Evolutionary conservation across 208 protist genomes (phyloP).

Genomic region (Acanthamoeba quina): DNA sequence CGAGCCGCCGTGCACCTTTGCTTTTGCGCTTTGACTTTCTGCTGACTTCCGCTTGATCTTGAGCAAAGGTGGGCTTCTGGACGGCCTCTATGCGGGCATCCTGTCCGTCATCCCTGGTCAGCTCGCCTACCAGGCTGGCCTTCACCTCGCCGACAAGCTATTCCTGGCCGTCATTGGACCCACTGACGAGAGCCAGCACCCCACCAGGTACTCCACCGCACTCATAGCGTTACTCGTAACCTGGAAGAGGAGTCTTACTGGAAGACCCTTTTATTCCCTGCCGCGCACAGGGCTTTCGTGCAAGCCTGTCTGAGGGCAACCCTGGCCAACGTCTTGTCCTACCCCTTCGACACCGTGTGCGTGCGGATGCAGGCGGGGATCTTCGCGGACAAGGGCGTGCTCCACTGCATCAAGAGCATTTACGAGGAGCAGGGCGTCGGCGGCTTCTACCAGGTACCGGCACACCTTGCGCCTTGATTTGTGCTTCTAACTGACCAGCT

Average conservation of each 20-base stretch:
- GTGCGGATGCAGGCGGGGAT: slow-evolving; percentile 21
- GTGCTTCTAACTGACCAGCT: background rate
- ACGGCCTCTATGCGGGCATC: background rate
- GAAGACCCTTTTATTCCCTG: background rate
- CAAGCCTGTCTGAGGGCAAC: background rate
- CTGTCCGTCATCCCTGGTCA: background rate
- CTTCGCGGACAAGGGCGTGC: background rate
- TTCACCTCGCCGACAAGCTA: background rate
- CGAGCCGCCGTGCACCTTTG: no score
- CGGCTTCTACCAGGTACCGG: slow-evolving; percentile 9
- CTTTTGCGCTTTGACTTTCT: background rate
- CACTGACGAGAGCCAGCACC: background rate
- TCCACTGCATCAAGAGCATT: slow-evolving; percentile 23
- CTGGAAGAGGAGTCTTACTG: no score
- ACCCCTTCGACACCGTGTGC: slow-evolving; percentile 30
- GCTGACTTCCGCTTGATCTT: no score
- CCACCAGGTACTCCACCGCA: background rate
- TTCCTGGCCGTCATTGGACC: background rate
- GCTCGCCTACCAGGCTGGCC: slow-evolving; percentile 7
- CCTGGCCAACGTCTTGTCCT: slow-evolving; percentile 2
- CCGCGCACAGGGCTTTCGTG: background rate
- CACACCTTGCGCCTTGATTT: background rate
- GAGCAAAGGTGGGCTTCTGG: background rate
- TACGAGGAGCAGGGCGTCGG: slow-evolving; percentile 18
- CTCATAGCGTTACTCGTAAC: no score